These are phyloP conservation scores for Hypholoma sublateritium DNA, from an alignment of 768 basidiomycete species.

Conservation along the genomic window DNA sequence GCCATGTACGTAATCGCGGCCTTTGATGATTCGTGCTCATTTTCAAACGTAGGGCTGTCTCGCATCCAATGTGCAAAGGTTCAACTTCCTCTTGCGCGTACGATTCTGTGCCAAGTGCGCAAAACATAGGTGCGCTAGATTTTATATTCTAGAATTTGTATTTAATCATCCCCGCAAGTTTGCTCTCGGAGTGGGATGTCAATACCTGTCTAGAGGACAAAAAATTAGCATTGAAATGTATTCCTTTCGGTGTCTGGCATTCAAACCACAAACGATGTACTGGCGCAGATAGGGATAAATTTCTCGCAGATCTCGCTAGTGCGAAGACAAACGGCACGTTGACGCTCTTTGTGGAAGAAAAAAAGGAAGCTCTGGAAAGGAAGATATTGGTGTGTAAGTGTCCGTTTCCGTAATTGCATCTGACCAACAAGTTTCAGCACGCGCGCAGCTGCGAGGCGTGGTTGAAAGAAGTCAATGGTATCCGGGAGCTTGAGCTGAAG, in stretches of 20 bases:
- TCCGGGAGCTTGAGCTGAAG: constrained; percentile 14
- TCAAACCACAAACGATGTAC: constrained; percentile 15
- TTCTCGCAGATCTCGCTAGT: constrained; percentile 15
- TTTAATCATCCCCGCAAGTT: background rate
- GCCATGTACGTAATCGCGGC: constrained; percentile 17
- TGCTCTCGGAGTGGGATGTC: constrained; percentile 3
- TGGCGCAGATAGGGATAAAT: constrained; percentile 14
- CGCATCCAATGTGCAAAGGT: constrained; percentile 14
- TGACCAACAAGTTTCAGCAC: background rate
- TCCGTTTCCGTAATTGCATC: background rate
- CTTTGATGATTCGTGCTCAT: background rate
- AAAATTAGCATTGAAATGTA: constrained; percentile 1
- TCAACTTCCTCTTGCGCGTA: constrained; percentile 25
- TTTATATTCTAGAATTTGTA: background rate
- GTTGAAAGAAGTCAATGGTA: background rate
- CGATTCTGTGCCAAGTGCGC: constrained; percentile 25
- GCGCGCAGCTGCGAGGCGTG: constrained; percentile 5
- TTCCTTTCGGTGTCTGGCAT: constrained; percentile 12
- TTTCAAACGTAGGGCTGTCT: constrained; percentile 19
- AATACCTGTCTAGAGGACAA: constrained; percentile 6
- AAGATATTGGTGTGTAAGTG: background rate
- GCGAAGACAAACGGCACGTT: constrained; percentile 3
- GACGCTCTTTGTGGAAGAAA: constrained; percentile 15
- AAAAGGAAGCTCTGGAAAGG: background rate
- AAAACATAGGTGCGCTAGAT: constrained; percentile 18